Base-by-base conservation (phyloP, 345 rosid species). In the Linum trigynum region DNA sequence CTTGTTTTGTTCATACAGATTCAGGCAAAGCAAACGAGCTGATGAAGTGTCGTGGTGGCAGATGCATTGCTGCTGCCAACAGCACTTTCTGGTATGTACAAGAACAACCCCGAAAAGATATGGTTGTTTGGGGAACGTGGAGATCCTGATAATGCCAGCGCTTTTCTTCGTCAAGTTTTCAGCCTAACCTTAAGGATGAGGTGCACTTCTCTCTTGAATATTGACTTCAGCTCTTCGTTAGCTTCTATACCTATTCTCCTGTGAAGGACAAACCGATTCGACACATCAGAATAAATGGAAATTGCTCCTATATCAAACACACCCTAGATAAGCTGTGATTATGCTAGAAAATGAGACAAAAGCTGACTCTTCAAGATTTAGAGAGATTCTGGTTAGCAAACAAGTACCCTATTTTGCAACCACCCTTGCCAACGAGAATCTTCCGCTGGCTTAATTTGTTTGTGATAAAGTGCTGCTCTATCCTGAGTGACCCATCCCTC, bases 241-340 rank as follows among this genome's bases (percentile, higher is more conserved):
- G 99, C 99, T 81, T 94, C 97, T 0, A 84, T 72, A 37, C 99
- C 99, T 66, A 86, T 94, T 68, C 89, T 90, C 89, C 96, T 92
- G 85, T 38, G 57, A 68, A 38, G 9, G 69, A 40, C 39, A 42
- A 41, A 16, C 3, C 3, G 8, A 58, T 5, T 6, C 57, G 2
- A 45, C 9, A 40, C 56, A 36, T 16, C 38, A n/a, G 8, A 15
- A 32, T 14, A 40, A 17, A 53, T 38, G 48, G 23, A 23, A 23
- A 23, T 23, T 23, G 32, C 32, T 23, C 32, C 32, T 23, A 23
- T 23, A 23, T 23, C 38, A 5, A 5, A 17, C 37, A 48, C 8
- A 4, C 45, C 45, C 45, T 48, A 48, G 11, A 48, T 48, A 12
- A 3, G 53, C 53, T 15, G 9, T 12, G 53, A 15, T 9, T 48